These are phyloP conservation scores for Cyclotella kingstonii DNA, from an alignment of 108 stramenopile species.

Conservation along the genomic window DNA sequence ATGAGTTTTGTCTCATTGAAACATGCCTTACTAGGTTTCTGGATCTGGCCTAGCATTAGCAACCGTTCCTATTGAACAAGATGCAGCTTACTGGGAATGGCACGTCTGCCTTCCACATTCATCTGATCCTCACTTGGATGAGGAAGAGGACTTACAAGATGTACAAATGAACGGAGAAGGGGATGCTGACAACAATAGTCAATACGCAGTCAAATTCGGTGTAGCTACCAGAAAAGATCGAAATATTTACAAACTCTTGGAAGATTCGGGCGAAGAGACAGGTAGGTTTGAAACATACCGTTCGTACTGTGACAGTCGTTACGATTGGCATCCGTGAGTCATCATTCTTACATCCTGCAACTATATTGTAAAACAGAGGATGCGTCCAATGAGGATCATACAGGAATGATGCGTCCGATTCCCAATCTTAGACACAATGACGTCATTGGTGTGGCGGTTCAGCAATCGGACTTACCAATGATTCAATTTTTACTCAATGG, in stretches of 20 bases:
- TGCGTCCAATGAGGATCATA: slow-evolving; percentile 50
- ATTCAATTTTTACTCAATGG: slow-evolving; percentile 82
- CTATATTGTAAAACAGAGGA: neutral
- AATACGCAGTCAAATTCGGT: slow-evolving; percentile 63
- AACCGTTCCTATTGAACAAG: slow-evolving; percentile 72
- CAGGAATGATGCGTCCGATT: slow-evolving; percentile 63
- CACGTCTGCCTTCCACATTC: slow-evolving; percentile 49
- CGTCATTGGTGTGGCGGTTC: slow-evolving; percentile 76
- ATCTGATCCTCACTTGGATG: slow-evolving; percentile 22
- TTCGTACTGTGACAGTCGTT: too few species aligned
- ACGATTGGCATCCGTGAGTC: too few species aligned
- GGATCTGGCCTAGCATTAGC: slow-evolving; percentile 70
- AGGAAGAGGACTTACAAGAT: slow-evolving; percentile 26
- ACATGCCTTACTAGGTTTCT: slow-evolving; percentile 26
- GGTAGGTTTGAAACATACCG: slow-evolving; percentile 5
- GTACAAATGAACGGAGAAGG: slow-evolving; percentile 40
- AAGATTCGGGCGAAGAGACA: slow-evolving; percentile 56
- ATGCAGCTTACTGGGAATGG: slow-evolving; percentile 90
- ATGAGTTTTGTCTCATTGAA: too few species aligned
- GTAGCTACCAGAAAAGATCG: slow-evolving; percentile 73
- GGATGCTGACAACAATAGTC: slow-evolving; percentile 20
- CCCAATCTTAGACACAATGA: slow-evolving; percentile 62
- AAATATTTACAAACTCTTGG: slow-evolving; percentile 57
- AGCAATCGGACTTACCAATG: slow-evolving; percentile 85
- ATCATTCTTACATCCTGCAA: neutral